These are phyloP conservation scores for Hagleromyces aurorensis DNA, from an alignment of 805 yeast species.

Conservation along the genomic window DNA sequence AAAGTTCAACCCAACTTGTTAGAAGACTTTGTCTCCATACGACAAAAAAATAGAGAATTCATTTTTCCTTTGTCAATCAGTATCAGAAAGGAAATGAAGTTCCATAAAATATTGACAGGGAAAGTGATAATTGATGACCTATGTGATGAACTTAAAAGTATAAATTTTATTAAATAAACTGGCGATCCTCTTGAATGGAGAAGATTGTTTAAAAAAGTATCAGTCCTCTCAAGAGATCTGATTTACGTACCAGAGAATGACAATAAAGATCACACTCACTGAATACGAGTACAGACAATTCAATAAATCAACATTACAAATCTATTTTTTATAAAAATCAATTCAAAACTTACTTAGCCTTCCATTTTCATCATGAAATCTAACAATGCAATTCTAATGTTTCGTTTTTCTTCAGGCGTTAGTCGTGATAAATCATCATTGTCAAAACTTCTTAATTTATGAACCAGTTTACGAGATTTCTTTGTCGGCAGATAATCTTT, in stretches of 20 bases:
- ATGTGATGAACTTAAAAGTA: conserved; percentile 37
- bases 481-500: conserved; percentile 14
- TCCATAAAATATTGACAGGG: conserved; percentile 40
- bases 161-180: conserved; percentile 46
- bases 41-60: conserved; percentile 14
- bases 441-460: conserved; percentile 13
- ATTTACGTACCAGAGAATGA: conserved; percentile 35
- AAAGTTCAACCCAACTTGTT: conserved; percentile 21
- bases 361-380: conserved; percentile 23
- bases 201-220: conserved; percentile 49
- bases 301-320: background rate
- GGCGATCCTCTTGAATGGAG: conserved; percentile 77
- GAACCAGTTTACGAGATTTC: conserved; percentile 17
- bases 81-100: conserved; percentile 37
- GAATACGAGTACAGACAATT: background rate
- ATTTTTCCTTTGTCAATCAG: conserved; percentile 34
- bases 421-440: conserved; percentile 11
- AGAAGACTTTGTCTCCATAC: conserved; percentile 13
- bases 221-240: conserved; percentile 49
- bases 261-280: background rate
- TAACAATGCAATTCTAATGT: conserved; percentile 18
- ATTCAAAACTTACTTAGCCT: conserved; percentile 5
- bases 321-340: background rate
- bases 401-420: conserved; percentile 17
- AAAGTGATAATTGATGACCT: conserved; percentile 36